Evolutionary conservation across 2,329 filamentous ascomycete genomes (phyloP), one percentile per base, ranked within the genome.

Genomic region (Sclerotinia nivalis): DNA sequence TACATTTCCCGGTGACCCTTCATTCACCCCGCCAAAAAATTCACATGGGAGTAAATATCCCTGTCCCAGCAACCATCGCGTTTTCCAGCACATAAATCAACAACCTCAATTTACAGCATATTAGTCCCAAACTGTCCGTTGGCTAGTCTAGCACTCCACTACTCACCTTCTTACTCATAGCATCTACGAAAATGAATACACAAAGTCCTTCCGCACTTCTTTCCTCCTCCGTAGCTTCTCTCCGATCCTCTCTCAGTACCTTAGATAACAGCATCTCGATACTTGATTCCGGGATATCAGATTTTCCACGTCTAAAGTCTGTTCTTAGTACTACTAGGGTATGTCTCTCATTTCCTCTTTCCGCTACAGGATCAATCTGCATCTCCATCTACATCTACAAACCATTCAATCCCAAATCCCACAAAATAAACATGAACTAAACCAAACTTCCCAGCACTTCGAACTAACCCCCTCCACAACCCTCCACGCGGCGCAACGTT

Each of bases 381-480:
- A 43, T 20, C 25, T 18, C 28, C 9, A 20, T 10, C 12, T 25
- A 31, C 45, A 12, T 22, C 20, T n/a, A 34, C n/a, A 58, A 3
- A 10, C 34, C 25, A 25, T 5, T 8, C 31, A 31, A 49, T 31
- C 28, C 4, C 43, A 70, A 28, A 70, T 8, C 8, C 3, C 50
- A 69, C 15, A 49, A 25, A 58, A 13, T 40, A 50, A 43, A 43
- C 28, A 49, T 47, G 9, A 60, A n/a, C 52, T 58, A 45, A 58
- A 62, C 18, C 31, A 15, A 43, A 50, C 15, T n/a, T 28, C 28
- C 37, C 60, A 91, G 88, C 90, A 92, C 79, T 92, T 92, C 77
- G 90, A 92, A 80, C 85, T 92, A 59, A 88, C 91, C 65, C 89
- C 90, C 49, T 88, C 91, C 79, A 84, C 86, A 49, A 87, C 88